These are phyloP conservation scores for Barnettozyma sucrosica DNA, from an alignment of 805 yeast species.

Conservation along the genomic window DNA sequence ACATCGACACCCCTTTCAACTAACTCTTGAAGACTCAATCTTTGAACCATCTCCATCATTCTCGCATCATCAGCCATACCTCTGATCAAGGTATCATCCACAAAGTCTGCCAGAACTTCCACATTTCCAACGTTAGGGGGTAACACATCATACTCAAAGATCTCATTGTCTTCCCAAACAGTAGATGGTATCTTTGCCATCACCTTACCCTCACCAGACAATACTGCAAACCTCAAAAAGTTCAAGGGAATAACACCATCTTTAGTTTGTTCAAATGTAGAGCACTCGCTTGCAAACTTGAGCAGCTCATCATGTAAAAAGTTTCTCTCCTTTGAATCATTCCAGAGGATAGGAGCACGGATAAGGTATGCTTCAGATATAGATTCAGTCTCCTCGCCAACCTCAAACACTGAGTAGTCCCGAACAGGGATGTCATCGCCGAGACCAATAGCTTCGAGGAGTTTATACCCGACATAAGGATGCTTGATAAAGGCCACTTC, in stretches of 20 bases:
- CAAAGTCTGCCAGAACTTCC: conserved; percentile 30
- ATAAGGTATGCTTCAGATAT: conserved; percentile 54
- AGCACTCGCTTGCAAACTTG: conserved; percentile 17
- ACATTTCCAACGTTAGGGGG: conserved; percentile 53
- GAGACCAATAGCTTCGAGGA: conserved; percentile 42
- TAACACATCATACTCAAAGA: conserved; percentile 64
- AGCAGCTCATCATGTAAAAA: conserved; percentile 43
- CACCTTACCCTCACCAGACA: conserved; percentile 64
- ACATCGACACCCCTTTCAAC: conserved; percentile 1
- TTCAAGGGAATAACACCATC: conserved; percentile 45
- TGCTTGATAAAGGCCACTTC: conserved; percentile 45
- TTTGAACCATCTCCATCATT: conserved; percentile 24
- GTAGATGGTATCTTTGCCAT: conserved; percentile 63
- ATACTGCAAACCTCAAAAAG: conserved; percentile 58
- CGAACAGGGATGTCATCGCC: conserved; percentile 26
- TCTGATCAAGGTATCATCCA: conserved; percentile 23
- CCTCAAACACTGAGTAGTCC: conserved; percentile 23
- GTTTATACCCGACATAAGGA: conserved; percentile 49
- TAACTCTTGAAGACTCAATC: conserved; percentile 24
- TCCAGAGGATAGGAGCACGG: conserved; percentile 52
- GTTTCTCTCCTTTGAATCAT: conserved; percentile 37
- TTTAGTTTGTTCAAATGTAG: conserved; percentile 13
- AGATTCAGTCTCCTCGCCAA: conserved; percentile 29
- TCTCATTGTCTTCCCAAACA: conserved; percentile 56
- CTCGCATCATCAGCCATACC: conserved; percentile 22